Evolutionary conservation across 495 filamentous ascomycete species (phyloP), one percentile per base, ranked within the genome.

Genomic region (Talaromyces liani): DNA sequence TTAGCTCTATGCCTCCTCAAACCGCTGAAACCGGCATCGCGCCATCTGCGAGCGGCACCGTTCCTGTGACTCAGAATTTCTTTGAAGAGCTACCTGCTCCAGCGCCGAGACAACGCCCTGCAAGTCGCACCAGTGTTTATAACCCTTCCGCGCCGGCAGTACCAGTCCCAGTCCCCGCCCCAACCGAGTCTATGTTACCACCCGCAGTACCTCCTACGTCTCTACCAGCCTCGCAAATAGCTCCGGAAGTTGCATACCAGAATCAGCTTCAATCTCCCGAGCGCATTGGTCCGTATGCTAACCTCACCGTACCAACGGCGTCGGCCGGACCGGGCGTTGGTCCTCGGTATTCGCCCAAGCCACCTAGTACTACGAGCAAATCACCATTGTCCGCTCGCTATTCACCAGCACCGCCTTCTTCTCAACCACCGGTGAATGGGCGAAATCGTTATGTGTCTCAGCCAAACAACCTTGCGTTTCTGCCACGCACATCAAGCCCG

Each of bases 71-170:
- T 3, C 79, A 80, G 62, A 86, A 85, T 59, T 97, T 97, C 72
- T 97, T 93, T 66, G 93, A 96, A 71, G 94, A 98, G 41, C 80
- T 97, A 60, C 94, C 94, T 8, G 87, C 63, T 70, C 82, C 41
- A 68, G 84, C 63, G 66, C 82, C 87, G 53, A 82, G 82, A 25
- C 81, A 79, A 67, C 68, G 79, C 22, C 75, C 75, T 63, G 65
- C 73, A 6, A 83, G 69, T 66, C 73, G 60, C 16, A 53, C 73
- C 29, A 78, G 82, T 3, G 78, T 82, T 47, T 86, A 86, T 70
- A 81, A 82, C 14, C 84, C 84, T 27, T 73, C 74, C 45, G 65
- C 71, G 24, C 69, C 61, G 65, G 63, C 71, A 29, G 65, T 71
- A 24, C 9, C 66, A 67, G 29, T 55, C 27, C 61, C 54, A n/a